phyloP scores from a whole-genome alignment of 176 grass and related monocot species.

The Chloris gayana region DNA sequence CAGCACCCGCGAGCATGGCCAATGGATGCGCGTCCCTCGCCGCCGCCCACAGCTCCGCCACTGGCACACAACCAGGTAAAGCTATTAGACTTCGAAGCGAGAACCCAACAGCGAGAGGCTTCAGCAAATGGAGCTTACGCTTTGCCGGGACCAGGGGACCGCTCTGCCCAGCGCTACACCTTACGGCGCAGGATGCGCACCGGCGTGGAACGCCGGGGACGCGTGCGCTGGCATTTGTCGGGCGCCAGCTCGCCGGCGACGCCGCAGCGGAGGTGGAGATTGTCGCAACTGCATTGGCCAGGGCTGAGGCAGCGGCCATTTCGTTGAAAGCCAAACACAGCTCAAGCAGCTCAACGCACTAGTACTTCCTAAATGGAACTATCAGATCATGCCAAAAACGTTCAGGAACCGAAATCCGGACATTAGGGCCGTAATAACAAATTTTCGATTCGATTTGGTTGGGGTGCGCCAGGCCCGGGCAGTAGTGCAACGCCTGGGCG shows the following conservation, averaged over 20 bases:
- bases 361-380: no score
- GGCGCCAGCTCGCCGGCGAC: background rate
- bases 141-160: conserved; percentile 32
- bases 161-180: conserved; percentile 33
- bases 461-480: no score
- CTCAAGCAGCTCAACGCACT: background rate
- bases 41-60: conserved; percentile 66
- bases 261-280: background rate
- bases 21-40: conserved; percentile 59
- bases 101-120: background rate
- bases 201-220: background rate
- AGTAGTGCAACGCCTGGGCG: background rate
- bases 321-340: background rate
- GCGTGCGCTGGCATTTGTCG: background rate
- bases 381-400: no score
- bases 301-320: conserved; percentile 9
- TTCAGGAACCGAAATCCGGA: no score
- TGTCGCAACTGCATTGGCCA: background rate
- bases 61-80: conserved; percentile 16
- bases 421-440: no score
- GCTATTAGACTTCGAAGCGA: background rate
- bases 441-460: no score
- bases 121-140: conserved; percentile 21
- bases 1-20: conserved; percentile 58
- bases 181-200: conserved; percentile 4